These are phyloP conservation scores for Stentor roeselii DNA, from an alignment of 73 alveolate species.

Conservation along the genomic window DNA sequence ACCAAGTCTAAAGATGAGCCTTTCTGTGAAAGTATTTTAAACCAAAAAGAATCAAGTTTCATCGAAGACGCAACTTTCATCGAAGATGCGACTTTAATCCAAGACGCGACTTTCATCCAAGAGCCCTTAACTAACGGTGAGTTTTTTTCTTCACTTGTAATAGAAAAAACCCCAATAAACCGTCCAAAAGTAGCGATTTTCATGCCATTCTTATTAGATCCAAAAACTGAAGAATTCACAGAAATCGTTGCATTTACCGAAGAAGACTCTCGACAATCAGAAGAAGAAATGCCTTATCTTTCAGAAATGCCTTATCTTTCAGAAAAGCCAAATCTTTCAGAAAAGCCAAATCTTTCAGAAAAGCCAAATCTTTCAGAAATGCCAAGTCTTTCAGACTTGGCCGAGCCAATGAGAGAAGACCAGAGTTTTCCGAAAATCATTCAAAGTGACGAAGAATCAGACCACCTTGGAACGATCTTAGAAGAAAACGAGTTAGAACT, in stretches of 20 bases:
- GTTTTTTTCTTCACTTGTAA: not conserved
- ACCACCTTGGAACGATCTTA: slow-evolving; percentile 5
- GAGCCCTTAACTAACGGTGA: not conserved
- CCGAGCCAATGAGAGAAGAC: not conserved
- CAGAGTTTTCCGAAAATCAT: too few relatives aligned
- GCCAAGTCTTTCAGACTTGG: not conserved
- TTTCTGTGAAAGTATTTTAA: too few relatives aligned
- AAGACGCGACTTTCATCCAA: not conserved
- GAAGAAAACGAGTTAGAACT: slow-evolving; percentile 1
- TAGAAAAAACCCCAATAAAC: not conserved
- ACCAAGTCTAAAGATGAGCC: not conserved
- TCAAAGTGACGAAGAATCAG: not conserved
- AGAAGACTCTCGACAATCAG: not conserved
- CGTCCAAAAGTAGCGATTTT: not conserved
- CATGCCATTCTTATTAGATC: not conserved
- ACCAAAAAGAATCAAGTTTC: not conserved
- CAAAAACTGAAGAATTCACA: slow-evolving; percentile 20
- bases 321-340: not conserved
- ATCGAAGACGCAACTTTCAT: not conserved
- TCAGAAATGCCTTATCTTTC: not conserved
- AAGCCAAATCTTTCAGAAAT: not conserved
- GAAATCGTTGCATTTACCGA: slow-evolving; percentile 12
- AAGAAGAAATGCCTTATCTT: too few relatives aligned
- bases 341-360: not conserved
- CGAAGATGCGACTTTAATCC: not conserved